Evolutionary conservation across 192 early-diverging fungal species (phyloP), one percentile per base, ranked within the genome.

Genomic region (Bifiguratus adelaidae): DNA sequence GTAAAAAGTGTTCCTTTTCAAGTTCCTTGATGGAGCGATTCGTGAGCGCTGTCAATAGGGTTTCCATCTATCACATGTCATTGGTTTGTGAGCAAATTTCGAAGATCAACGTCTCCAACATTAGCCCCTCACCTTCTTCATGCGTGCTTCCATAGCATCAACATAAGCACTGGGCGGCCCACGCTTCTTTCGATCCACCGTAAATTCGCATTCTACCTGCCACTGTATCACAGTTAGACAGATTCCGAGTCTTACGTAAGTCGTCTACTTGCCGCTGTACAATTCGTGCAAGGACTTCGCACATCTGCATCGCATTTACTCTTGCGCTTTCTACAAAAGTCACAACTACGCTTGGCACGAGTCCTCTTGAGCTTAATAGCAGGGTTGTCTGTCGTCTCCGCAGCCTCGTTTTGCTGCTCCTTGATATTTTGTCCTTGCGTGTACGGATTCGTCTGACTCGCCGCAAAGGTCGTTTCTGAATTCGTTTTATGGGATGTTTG

Each of bases 301-400:
- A 37, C 30, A 36, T 65, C 62, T 32, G 62, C 62, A 49, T 65
- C 56, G 41, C 62, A 65, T 2, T 49, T 41, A 12, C 55, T 52
- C 41, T 65, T 65, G 7, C 56, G 51, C 26, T 65, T 54, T 16
- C 62, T 38, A 43, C 62, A 65, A 47, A 58, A 58, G 37, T 65
- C 62, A 47, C 62, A 65, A 33, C 62, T 65, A n/a, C 62, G 13
- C 36, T 65, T 65, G 2, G 62, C 62, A 36, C 62, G 38, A 16
- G 56, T 58, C 30, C 62, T 19, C 30, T 65, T 65, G 12, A 58
- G 20, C 8, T 43, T 40, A 13, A 28, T 19, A 16, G 26, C 12
- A 30, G 40, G 0, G 44, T 12, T 13, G 44, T 2, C 16, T 28
- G 44, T n/a, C n/a, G n/a, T n/a, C n/a, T n/a, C n/a, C n/a, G n/a